phyloP scores from a whole-genome alignment of 2,329 filamentous ascomycete species.

The Curvularia spicifera region DNA sequence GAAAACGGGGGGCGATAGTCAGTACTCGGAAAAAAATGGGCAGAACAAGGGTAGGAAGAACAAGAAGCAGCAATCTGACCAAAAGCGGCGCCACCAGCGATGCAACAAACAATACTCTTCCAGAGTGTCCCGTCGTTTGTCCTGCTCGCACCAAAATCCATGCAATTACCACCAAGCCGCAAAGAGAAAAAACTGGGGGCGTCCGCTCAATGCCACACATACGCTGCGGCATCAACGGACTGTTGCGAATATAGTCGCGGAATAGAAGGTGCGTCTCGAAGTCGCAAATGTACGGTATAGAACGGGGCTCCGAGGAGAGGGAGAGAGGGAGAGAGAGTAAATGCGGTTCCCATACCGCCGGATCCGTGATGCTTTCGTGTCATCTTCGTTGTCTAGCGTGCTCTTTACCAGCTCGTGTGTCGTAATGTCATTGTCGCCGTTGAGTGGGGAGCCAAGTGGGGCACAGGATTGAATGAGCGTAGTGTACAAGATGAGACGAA shows the following conservation, averaged over 20 bases:
- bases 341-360: constrained; percentile 6
- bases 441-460: constrained; percentile 18
- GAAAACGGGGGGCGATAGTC: constrained; percentile 12
- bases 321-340: constrained; percentile 15
- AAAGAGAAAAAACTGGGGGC: constrained; percentile 24
- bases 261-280: constrained; percentile 29
- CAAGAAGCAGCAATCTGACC: constrained; percentile 22
- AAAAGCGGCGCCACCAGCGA: constrained; percentile 30
- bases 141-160: constrained; percentile 30
- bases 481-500: constrained; percentile 41
- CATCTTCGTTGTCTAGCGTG: constrained; percentile 20
- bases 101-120: constrained; percentile 28
- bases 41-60: constrained; percentile 11
- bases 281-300: constrained; percentile 15
- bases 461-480: constrained; percentile 17
- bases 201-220: constrained; percentile 24
- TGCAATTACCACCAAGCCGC: constrained; percentile 38
- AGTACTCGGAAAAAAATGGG: constrained; percentile 18
- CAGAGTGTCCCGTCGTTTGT: constrained; percentile 25
- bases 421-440: constrained; percentile 27
- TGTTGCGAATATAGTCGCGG: constrained; percentile 26
- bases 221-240: constrained; percentile 28
- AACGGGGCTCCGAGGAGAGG: constrained; percentile 6
- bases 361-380: constrained; percentile 25
- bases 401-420: constrained; percentile 30